Base-by-base conservation (phyloP, 1,284 basidiomycete species). In the Irpex sp. region DNA sequence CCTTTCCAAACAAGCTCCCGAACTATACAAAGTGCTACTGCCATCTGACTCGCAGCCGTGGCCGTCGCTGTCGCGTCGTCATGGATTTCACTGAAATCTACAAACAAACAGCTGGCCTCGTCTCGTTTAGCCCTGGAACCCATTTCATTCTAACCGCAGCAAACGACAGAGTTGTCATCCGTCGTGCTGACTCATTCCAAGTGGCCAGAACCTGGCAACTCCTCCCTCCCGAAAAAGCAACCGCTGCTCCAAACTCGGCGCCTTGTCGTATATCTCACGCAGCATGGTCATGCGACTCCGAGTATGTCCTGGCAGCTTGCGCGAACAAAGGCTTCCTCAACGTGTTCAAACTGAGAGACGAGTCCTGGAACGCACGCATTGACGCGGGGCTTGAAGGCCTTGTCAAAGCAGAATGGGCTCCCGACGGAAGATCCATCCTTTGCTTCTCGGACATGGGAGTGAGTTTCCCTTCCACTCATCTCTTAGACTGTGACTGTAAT, bases 381-480 rank as follows among this genome's bases (percentile, higher is more conserved):
- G 89, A 92, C 68, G 81, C 87, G 3, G 92, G 93, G 7, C 82
- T 86, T n/a, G 94, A 95, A 78, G 93, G 93, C 9, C 82, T 96
- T 48, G 82, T 86, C 13, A 89, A 86, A 70, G 91, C 88, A 13
- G 92, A 94, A 72, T 96, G 93, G 93, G 91, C 90, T 0, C 90
- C 89, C 2, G 89, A 92, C 69, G 92, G 91, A 6, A 81, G 92
- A 51, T 86, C 86, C 15, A 79, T 96, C 2, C 75, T 95, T n/a
- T 94, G 91, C 68, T 95, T 93, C 75, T 93, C 92, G 3, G 91
- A 94, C 68, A 92, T 91, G 87, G 90, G 89, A 67, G 94, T 96
- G 76, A 79, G 92, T 85, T 5, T n/a, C 54, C 58, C 26, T 57
- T 31, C 26, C 34, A 59, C 58, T 49, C 49, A 13, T 40, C 38